Evolutionary conservation across 495 filamentous ascomycete species (phyloP).

Genomic region (Penicillium subrubescens): DNA sequence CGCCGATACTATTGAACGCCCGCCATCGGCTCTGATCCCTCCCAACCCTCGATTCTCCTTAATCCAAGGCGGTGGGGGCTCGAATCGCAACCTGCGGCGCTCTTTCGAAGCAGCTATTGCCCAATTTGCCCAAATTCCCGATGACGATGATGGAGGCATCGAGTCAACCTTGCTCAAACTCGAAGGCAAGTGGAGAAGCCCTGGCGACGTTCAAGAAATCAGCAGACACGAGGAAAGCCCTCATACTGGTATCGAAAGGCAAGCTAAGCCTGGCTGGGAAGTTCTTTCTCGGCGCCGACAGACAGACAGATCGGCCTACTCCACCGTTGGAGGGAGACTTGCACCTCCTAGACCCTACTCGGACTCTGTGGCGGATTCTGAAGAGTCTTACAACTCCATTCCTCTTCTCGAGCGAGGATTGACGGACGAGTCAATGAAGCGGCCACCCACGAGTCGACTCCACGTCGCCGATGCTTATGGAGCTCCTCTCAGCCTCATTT

Average conservation of each 20-base stretch:
- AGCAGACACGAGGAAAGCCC: not conserved
- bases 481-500: conserved; percentile 28
- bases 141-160: conserved; percentile 91
- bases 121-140: conserved; percentile 84
- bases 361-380: conserved; percentile 52
- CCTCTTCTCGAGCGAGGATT: conserved; percentile 75
- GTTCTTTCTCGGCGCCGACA: conserved; percentile 26
- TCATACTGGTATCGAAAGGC: not conserved
- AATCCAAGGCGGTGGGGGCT: conserved; percentile 73
- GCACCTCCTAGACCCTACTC: conserved; percentile 40
- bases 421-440: conserved; percentile 58
- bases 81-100: conserved; percentile 74
- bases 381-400: conserved; percentile 75
- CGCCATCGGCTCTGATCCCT: conserved; percentile 37
- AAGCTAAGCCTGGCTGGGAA: conserved; percentile 18
- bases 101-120: conserved; percentile 91
- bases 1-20: conserved; percentile 32
- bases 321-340: conserved; percentile 32
- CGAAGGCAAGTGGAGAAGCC: conserved; percentile 72
- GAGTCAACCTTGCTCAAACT: conserved; percentile 91
- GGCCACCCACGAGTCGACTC: conserved; percentile 25
- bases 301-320: conserved; percentile 35
- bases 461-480: conserved; percentile 12
- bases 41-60: conserved; percentile 59
- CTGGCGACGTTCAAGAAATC: not conserved